Percentiles rank a stretch among this genome's conserved stretches.
These are phyloP conservation scores for Trichoderma guizhouense DNA, from an alignment of 2,329 filamentous ascomycete genomes.

Conservation along the genomic window DNA sequence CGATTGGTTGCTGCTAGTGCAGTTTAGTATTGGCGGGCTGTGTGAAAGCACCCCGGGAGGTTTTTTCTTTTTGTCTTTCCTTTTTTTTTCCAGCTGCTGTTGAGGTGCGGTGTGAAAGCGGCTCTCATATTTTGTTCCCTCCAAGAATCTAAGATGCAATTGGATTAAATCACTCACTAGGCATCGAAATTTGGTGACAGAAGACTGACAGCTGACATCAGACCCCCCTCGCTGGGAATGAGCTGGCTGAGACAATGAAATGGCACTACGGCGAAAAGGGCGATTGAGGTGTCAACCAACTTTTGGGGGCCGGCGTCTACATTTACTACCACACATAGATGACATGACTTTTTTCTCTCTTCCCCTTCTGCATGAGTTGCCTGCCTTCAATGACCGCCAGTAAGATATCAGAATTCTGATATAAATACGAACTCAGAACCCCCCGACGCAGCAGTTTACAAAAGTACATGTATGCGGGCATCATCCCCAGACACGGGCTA, in stretches of 20 bases:
- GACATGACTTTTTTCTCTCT: background rate
- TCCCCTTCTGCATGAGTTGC: background rate
- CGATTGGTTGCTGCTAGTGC: background rate
- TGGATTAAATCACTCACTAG: background rate
- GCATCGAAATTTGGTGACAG: conserved; percentile 6
- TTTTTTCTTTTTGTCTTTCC: background rate
- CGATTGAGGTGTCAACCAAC: background rate
- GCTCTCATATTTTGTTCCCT: background rate
- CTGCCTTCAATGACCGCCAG: background rate
- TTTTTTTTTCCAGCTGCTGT: background rate
- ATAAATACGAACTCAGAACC: background rate
- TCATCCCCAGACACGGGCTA: background rate
- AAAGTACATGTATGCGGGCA: background rate
- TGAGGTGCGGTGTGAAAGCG: conserved; percentile 12
- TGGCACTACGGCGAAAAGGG: background rate
- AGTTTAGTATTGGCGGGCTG: background rate
- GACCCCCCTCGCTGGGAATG: background rate
- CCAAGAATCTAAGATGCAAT: conserved; percentile 6
- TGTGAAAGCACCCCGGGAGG: background rate
- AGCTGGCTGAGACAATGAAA: conserved; percentile 4
- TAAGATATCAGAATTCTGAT: background rate
- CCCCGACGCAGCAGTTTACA: background rate
- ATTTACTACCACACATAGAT: background rate
- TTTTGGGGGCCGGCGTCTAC: background rate
- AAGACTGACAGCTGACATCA: conserved; percentile 13